These are phyloP conservation scores for Gnaphalium uliginosum DNA, from an alignment of 129 eudicot genomes.

Conservation along the genomic window DNA sequence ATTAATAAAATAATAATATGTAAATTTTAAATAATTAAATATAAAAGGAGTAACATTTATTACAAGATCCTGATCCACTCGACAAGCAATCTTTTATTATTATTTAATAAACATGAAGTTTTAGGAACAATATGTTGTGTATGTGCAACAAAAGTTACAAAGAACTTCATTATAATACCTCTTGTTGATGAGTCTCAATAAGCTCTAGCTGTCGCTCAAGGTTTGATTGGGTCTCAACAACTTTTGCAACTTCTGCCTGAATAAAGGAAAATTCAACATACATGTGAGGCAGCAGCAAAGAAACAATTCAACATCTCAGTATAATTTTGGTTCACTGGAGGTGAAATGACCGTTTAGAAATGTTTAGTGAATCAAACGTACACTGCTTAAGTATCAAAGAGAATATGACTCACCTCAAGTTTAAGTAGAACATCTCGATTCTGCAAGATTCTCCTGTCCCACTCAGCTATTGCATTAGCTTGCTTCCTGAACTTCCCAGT, in stretches of 20 bases:
- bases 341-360: slow-evolving; percentile 18
- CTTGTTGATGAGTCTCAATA: slow-evolving; percentile 95
- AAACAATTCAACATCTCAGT: neutral
- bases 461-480: slow-evolving; percentile 94
- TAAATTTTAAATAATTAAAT: neutral
- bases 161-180: slow-evolving; percentile 45
- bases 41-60: neutral
- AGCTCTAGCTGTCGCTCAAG: slow-evolving; percentile 94
- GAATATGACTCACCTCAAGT: slow-evolving; percentile 65
- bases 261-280: slow-evolving; percentile 14
- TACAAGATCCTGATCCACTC: neutral
- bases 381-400: slow-evolving; percentile 8
- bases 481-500: slow-evolving; percentile 86
- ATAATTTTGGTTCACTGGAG: slow-evolving; percentile 11
- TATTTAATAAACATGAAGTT: slow-evolving; percentile 5
- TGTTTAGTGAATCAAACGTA: neutral
- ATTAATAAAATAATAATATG: neutral
- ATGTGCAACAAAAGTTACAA: neutral
- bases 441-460: slow-evolving; percentile 94
- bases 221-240: slow-evolving; percentile 82
- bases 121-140: neutral
- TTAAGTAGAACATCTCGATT: slow-evolving; percentile 89
- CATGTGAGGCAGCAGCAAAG: slow-evolving; percentile 16
- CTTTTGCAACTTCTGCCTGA: slow-evolving; percentile 95
- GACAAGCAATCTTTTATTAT: neutral